phyloP scores from a whole-genome alignment of 352 stramenopile species.

The Phytophthora aleatoria region DNA sequence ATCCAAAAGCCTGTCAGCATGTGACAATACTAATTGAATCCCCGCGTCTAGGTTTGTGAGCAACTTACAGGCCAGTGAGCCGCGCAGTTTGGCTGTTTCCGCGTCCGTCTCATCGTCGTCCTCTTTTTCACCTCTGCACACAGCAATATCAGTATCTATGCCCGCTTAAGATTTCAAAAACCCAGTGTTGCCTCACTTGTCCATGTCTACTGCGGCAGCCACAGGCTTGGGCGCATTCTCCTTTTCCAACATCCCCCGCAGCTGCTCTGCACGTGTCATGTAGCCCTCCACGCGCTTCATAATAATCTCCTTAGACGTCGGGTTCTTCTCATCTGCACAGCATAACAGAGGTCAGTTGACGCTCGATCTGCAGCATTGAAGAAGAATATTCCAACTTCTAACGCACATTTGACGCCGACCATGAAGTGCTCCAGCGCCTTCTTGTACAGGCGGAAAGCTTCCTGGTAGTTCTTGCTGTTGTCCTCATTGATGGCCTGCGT shows the following conservation, averaged over 20 bases:
- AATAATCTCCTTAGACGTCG: constrained; percentile 89
- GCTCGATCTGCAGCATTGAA: neutral
- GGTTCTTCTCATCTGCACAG: constrained; percentile 89
- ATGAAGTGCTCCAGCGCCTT: constrained; percentile 91
- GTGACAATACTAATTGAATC: neutral
- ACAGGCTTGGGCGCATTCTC: constrained; percentile 58
- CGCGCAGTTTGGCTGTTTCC: constrained; percentile 96
- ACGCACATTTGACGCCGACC: constrained; percentile 88
- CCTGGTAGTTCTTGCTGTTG: constrained; percentile 90
- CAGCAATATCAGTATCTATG: constrained; percentile 3
- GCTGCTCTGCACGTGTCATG: constrained; percentile 89
- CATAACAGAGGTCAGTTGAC: constrained; percentile 5
- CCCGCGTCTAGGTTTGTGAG: neutral
- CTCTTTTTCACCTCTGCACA: constrained; percentile 73
- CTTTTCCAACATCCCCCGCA: constrained; percentile 84
- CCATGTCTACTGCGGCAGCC: constrained; percentile 58
- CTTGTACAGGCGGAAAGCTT: constrained; percentile 88
- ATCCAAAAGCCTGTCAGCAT: constrained; percentile 4
- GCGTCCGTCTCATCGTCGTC: constrained; percentile 93
- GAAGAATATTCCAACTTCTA: neutral
- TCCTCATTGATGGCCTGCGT: constrained; percentile 88
- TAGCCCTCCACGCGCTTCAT: constrained; percentile 91
- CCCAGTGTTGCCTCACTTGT: constrained; percentile 58
- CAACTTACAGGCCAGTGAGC: constrained; percentile 89
- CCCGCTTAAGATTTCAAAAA: neutral